Conservation (phyloP, 2,329 filamentous ascomycete genomes). For the Pseudogymnoascus sp. region DNA sequence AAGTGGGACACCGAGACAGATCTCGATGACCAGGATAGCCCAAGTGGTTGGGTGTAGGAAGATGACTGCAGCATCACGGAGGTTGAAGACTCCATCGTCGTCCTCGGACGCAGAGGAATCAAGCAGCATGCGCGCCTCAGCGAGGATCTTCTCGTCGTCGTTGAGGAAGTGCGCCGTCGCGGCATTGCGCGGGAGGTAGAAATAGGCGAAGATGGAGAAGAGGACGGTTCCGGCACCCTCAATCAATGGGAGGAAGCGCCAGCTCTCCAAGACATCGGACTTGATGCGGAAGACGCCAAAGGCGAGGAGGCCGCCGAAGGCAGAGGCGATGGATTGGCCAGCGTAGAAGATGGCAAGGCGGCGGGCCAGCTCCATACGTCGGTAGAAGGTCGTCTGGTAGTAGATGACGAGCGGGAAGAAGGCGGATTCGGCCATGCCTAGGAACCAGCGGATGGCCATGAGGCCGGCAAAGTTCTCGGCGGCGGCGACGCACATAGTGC, state of each 20-base stretch:
- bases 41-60: slow-evolving; percentile 38
- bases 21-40: slow-evolving; percentile 42
- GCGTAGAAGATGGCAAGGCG: slow-evolving; percentile 69
- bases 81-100: slow-evolving; percentile 24
- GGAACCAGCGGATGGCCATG: slow-evolving; percentile 59
- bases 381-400: slow-evolving; percentile 56
- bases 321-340: slow-evolving; percentile 63
- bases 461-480: slow-evolving; percentile 54
- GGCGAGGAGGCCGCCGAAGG: slow-evolving; percentile 39
- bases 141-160: slow-evolving; percentile 25
- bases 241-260: slow-evolving; percentile 45
- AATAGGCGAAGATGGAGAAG: slow-evolving; percentile 28
- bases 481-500: slow-evolving; percentile 51
- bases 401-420: slow-evolving; percentile 60
- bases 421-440: slow-evolving; percentile 58
- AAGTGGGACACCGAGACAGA: slow-evolving; percentile 51
- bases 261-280: slow-evolving; percentile 36
- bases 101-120: slow-evolving; percentile 46
- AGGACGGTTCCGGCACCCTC: slow-evolving; percentile 28
- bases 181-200: slow-evolving; percentile 29
- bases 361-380: slow-evolving; percentile 60
- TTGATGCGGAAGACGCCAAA: slow-evolving; percentile 44
- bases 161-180: slow-evolving; percentile 25
- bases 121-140: slow-evolving; percentile 62
- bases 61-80: slow-evolving; percentile 31